Percentiles rank a stretch among this genome's conserved stretches.
Evolutionary conservation across 1,284 basidiomycete species (phyloP).

Genomic region (Agroathelia rolfsii): DNA sequence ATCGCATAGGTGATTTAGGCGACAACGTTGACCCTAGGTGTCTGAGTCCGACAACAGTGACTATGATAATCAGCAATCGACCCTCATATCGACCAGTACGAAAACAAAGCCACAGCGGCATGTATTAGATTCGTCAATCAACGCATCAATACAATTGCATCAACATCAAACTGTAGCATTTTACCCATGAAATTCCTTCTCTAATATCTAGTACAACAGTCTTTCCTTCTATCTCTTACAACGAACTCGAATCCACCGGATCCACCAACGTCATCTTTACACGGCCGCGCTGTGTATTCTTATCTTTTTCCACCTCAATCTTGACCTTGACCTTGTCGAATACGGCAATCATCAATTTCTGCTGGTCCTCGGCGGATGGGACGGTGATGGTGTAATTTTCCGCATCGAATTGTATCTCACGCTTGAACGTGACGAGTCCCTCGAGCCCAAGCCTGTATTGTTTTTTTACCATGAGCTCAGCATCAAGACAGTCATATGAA

Average conservation of each 20-base stretch:
- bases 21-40: too few species aligned
- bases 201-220: too few species aligned
- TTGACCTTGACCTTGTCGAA: conserved; percentile 90
- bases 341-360: conserved; percentile 67
- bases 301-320: conserved; percentile 91
- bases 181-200: too few species aligned
- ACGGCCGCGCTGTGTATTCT: conserved; percentile 86
- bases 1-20: too few species aligned
- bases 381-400: conserved; percentile 84
- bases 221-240: conserved; percentile 23
- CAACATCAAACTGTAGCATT: too few species aligned
- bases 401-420: conserved; percentile 81
- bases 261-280: conserved; percentile 83
- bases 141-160: too few species aligned
- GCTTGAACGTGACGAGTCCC: conserved; percentile 88
- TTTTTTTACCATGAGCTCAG: conserved; percentile 1
- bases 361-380: conserved; percentile 34
- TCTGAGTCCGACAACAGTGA: too few species aligned
- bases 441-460: conserved; percentile 77
- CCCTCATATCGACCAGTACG: too few species aligned
- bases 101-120: too few species aligned
- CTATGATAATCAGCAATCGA: too few species aligned
- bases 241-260: conserved; percentile 49
- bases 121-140: too few species aligned
- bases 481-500: conserved; percentile 3